Evolutionary conservation across 805 yeast species (phyloP).

Genomic region (Saturnispora mendoncae): DNA sequence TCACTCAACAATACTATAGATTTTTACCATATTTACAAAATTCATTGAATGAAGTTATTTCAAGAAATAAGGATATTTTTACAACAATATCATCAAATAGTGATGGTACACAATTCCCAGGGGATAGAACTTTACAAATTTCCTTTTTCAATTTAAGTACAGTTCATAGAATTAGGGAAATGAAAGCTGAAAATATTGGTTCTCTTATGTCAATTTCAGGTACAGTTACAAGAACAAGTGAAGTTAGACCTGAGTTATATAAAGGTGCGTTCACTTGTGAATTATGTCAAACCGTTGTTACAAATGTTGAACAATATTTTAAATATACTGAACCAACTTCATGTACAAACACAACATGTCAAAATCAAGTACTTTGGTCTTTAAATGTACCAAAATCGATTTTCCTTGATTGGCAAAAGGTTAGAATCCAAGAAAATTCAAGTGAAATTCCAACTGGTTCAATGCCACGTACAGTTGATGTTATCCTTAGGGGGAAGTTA

Average conservation of each 20-base stretch:
- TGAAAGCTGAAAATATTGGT: conserved; percentile 85
- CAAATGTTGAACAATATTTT: conserved; percentile 87
- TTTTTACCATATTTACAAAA: conserved; percentile 76
- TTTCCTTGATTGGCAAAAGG: conserved; percentile 94
- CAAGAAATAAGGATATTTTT: conserved; percentile 65
- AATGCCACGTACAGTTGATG: conserved; percentile 95
- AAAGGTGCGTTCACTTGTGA: conserved; percentile 86
- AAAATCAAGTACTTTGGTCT: conserved; percentile 79
- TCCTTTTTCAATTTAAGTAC: conserved; percentile 82
- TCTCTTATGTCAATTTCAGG: conserved; percentile 78
- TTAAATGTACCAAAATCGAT: conserved; percentile 74
- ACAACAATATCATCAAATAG: conserved; percentile 22
- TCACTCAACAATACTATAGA: conserved; percentile 85
- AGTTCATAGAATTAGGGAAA: conserved; percentile 76
- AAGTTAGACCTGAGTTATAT: conserved; percentile 90
- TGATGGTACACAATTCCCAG: conserved; percentile 34
- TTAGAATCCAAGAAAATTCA: conserved; percentile 92
- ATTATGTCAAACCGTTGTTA: conserved; percentile 73
- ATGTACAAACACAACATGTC: conserved; percentile 83
- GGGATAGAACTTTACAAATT: conserved; percentile 78
- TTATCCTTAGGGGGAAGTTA: conserved; percentile 83
- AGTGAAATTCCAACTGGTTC: conserved; percentile 96
- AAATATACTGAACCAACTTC: conserved; percentile 90
- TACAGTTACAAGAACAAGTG: conserved; percentile 92
- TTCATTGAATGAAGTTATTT: conserved; percentile 67